Base-by-base conservation (phyloP, 192 early-diverging fungal genomes). In the Pilobolus umbonatus region DNA sequence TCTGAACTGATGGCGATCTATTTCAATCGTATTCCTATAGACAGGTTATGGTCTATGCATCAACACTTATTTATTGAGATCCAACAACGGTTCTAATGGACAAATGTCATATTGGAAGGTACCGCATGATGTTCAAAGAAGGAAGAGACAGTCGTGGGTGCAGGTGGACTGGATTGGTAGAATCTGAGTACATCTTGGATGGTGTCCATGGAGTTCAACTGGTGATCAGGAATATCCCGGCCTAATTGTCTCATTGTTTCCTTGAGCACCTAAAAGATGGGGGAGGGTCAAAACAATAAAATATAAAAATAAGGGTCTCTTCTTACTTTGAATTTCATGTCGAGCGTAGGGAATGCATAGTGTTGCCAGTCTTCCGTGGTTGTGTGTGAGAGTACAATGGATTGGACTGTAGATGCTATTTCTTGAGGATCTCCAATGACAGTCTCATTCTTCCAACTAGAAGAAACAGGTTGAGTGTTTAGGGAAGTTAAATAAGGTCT, bases 311-410 rank as follows among this genome's bases (percentile, higher is more conserved):
- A 60, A 39, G 7, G 11, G 7, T n/a, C 15, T 47, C 14, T 50
- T 50, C 3, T 50, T 64, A 75, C 68, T 48, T 67, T 60, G 62
- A 68, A 75, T 49, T 75, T 75, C 17, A 51, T n/a, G 47, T 74
- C 64, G 24, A 46, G 5, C 40, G 63, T 59, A 29, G 55, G 25
- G 0, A 56, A 8, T n/a, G 52, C 46, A 14, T 49, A 74, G 31
- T 70, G 48, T 36, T 53, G 26, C 30, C 61, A 54, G 9, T 45
- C 34, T 28, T 52, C 26, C 1, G 44, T 47, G 12, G 34, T n/a
- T 22, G 61, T 42, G 40, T 63, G 38, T 39, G 64, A 43, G 44
- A 60, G 39, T 7, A 73, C 48, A 29, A 68, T 45, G 21, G 51
- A 34, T 9, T 56, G 28, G 12, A 73, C 47, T 7, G 8, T 57